phyloP scores from a whole-genome alignment of 495 filamentous ascomycete species.

The Poronia punctata region DNA sequence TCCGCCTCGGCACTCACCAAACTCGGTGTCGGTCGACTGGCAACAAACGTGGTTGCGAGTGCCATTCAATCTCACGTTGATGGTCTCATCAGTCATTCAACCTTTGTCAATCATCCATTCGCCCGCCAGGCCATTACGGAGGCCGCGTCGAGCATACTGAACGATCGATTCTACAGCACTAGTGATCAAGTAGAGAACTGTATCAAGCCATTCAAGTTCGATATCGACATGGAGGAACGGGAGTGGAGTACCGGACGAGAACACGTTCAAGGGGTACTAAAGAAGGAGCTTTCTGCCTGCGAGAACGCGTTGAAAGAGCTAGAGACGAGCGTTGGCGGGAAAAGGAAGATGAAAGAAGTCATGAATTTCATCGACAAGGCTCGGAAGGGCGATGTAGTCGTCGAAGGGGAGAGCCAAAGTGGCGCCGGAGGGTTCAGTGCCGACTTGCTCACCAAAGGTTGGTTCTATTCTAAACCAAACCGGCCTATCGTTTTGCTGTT shows the following conservation, averaged over 20 bases:
- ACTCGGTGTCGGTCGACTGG: slow-evolving; percentile 84
- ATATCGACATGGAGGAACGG: slow-evolving; percentile 84
- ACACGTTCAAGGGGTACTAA: slow-evolving; percentile 67
- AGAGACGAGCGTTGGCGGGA: slow-evolving; percentile 68
- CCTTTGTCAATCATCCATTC: slow-evolving; percentile 84
- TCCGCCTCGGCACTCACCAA: slow-evolving; percentile 86
- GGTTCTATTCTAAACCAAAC: slow-evolving; percentile 14
- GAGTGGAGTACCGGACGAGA: slow-evolving; percentile 84
- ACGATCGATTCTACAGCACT: slow-evolving; percentile 91
- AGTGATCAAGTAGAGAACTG: slow-evolving; percentile 99
- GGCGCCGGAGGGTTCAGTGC: slow-evolving; percentile 91
- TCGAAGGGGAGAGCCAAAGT: slow-evolving; percentile 73
- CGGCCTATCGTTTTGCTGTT: no score
- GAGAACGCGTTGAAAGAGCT: slow-evolving; percentile 69
- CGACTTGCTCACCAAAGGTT: slow-evolving; percentile 73
- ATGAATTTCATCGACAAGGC: slow-evolving; percentile 86
- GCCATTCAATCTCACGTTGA: slow-evolving; percentile 84
- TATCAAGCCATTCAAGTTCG: slow-evolving; percentile 97
- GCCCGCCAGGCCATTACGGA: slow-evolving; percentile 86
- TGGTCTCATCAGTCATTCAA: slow-evolving; percentile 63
- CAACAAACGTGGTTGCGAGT: slow-evolving; percentile 81
- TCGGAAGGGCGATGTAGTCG: slow-evolving; percentile 70
- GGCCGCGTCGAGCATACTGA: slow-evolving; percentile 78
- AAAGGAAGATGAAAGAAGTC: slow-evolving; percentile 80
- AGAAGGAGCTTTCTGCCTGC: slow-evolving; percentile 75